Evolutionary conservation across 306 rosid genomes (phyloP), one percentile per base, ranked within the genome.

Genomic region (Cucurbita pepo): DNA sequence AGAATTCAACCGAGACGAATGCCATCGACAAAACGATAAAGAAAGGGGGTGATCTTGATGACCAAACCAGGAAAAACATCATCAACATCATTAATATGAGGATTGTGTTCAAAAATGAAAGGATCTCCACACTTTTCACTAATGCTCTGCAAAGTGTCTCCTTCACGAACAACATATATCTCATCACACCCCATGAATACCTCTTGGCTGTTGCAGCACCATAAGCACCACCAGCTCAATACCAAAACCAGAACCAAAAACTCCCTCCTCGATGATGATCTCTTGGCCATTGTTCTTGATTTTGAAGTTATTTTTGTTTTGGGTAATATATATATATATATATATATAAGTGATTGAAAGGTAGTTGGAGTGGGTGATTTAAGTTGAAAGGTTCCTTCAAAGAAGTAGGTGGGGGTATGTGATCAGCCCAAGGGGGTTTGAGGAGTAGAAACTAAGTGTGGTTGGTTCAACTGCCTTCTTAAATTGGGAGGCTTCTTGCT

Each of bases 31-130:
- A 40, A 10, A 5, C 22, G 38, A 7, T 30, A 43, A 57, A 87
- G 88, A 47, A 82, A 87, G 77, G 96, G 88, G 55, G 81, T 87
- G 70, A 91, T 86, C 88, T 85, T 87, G 80, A 91, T 89, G 19
- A 91, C 88, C 10, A 91, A 79, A 57, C 96, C 97, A 51, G 96
- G 97, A 76, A 85, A 91, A 67, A 91, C 89, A 76, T 89, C 93
- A 69, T 89, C 96, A 0, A 91, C 88, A 65, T 91, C 97, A 55
- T 91, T 85, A 16, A 91, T 89, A 62, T 89, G 96, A 13, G 96
- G 97, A 80, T 91, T 91, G 61, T 89, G 88, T 74, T 91, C 90
- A 52, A 91, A 86, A 71, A 91, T 89, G 54, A 69, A 89, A 6
- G 96, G 91, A 82, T 89, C 96, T 21, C 88, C 90, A 74, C 97